Evolutionary conservation across 2,329 filamentous ascomycete genomes (phyloP).

Genomic region (Colletotrichum sp.): DNA sequence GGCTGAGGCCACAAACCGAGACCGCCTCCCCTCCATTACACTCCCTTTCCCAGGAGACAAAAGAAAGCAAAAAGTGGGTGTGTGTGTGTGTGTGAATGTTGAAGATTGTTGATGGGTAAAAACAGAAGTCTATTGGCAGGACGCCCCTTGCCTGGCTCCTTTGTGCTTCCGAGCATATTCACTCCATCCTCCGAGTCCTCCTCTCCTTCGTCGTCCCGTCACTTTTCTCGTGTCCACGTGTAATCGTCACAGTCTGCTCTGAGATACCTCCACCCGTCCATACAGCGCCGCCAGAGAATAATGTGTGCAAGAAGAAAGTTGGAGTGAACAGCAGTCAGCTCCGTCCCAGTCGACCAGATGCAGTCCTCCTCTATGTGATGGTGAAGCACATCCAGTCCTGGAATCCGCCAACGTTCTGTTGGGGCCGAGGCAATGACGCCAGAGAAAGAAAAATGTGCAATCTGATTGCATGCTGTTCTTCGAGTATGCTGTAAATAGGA

Average conservation of each 20-base stretch:
- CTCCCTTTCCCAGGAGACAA: neutral
- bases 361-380: neutral
- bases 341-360: neutral
- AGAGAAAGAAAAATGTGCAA: slow-evolving; percentile 4
- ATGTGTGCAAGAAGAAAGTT: neutral
- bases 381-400: neutral
- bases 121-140: neutral
- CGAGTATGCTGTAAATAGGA: neutral
- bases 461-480: slow-evolving; percentile 20
- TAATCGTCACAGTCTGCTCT: slow-evolving; percentile 1
- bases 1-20: neutral
- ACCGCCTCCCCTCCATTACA: neutral
- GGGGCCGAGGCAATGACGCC: neutral
- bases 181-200: neutral
- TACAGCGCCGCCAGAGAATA: neutral
- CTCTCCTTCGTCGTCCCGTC: neutral
- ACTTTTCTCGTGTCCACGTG: slow-evolving; percentile 5
- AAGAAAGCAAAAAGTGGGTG: neutral
- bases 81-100: neutral
- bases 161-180: neutral
- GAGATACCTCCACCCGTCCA: neutral
- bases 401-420: neutral
- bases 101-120: neutral
- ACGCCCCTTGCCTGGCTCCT: neutral
- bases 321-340: neutral